These are phyloP conservation scores for Linderniella brevidens DNA, from an alignment of 257 asterid species.

Conservation along the genomic window DNA sequence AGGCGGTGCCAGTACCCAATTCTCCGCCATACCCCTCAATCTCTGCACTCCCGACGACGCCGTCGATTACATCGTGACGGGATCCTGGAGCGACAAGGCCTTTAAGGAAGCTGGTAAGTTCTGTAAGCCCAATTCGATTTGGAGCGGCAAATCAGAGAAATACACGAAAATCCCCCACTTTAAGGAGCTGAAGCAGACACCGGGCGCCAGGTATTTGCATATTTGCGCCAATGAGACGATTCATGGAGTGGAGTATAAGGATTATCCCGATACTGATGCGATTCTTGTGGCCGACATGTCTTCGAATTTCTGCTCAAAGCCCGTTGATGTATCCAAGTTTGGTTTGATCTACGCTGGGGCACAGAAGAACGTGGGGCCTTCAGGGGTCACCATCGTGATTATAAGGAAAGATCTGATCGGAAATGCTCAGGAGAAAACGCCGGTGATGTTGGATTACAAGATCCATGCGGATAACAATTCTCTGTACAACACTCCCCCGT, in stretches of 20 bases:
- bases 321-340: slow-evolving; percentile 57
- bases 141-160: slow-evolving; percentile 80
- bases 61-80: slow-evolving; percentile 74
- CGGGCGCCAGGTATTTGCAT: slow-evolving; percentile 60
- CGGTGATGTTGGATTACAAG: slow-evolving; percentile 86
- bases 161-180: slow-evolving; percentile 59
- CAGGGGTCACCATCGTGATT: slow-evolving; percentile 81
- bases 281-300: slow-evolving; percentile 84
- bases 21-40: slow-evolving; percentile 76
- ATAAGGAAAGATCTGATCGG: slow-evolving; percentile 61
- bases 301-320: slow-evolving; percentile 86
- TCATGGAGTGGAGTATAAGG: slow-evolving; percentile 83
- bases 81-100: slow-evolving; percentile 97
- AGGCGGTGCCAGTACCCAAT: slow-evolving; percentile 97
- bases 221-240: slow-evolving; percentile 89
- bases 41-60: slow-evolving; percentile 36
- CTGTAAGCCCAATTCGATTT: slow-evolving; percentile 51
- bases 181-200: slow-evolving; percentile 34
- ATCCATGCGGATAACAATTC: slow-evolving; percentile 82
- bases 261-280: slow-evolving; percentile 46
- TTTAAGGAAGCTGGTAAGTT: slow-evolving; percentile 54
- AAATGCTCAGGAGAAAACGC: slow-evolving; percentile 50
- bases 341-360: slow-evolving; percentile 96
- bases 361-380: slow-evolving; percentile 94
- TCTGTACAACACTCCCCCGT: slow-evolving; percentile 83